phyloP scores from a whole-genome alignment of 169 alveolate species.

The Plasmodium blacklocki region DNA sequence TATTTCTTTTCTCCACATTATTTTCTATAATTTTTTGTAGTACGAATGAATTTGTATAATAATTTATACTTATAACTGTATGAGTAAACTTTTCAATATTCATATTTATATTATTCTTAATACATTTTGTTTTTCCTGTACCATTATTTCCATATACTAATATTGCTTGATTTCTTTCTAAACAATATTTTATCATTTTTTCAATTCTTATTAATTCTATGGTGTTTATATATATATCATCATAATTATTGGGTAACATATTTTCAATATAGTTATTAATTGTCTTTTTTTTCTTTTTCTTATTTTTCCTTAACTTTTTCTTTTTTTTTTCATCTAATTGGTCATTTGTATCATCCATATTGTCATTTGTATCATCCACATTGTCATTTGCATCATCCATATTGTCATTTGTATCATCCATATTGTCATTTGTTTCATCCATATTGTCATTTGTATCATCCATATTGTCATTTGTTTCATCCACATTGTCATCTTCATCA shows the following conservation, averaged over 20 bases:
- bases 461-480: background rate
- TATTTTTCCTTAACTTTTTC: constrained; percentile 8
- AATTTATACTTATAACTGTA: constrained; percentile 60
- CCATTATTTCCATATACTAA: constrained; percentile 71
- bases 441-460: constrained; percentile 1
- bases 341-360: constrained; percentile 1
- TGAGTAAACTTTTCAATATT: constrained; percentile 75
- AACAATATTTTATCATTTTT: constrained; percentile 67
- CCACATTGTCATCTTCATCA: background rate
- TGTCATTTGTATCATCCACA: background rate
- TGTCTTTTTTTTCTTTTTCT: constrained; percentile 23
- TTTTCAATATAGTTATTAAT: constrained; percentile 56
- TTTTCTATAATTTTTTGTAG: constrained; percentile 87
- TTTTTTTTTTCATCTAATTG: background rate
- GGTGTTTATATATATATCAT: constrained; percentile 65
- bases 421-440: constrained; percentile 8
- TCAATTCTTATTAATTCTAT: constrained; percentile 63
- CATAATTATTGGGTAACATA: constrained; percentile 69
- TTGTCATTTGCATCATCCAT: background rate
- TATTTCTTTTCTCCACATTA: constrained; percentile 92
- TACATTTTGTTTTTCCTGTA: constrained; percentile 72
- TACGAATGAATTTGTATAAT: constrained; percentile 79
- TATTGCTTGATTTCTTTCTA: constrained; percentile 50
- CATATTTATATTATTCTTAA: constrained; percentile 71
- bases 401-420: background rate